phyloP scores from a whole-genome alignment of 176 grass and related monocot genomes.

The Aegilops speltoides region DNA sequence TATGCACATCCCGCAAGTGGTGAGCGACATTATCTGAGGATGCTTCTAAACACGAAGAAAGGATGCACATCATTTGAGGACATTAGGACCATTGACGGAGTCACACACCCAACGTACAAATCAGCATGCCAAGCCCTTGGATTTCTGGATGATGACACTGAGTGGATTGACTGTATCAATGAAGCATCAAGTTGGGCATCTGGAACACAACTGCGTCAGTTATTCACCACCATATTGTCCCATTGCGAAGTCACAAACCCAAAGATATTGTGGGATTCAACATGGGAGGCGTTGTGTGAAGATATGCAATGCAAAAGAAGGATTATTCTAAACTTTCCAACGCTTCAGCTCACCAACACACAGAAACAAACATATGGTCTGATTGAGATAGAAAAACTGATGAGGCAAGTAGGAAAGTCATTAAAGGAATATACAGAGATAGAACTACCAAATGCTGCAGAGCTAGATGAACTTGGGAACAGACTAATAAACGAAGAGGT shows the following conservation, averaged over 20 bases:
- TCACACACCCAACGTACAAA: too few species aligned
- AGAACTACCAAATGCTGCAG: not conserved
- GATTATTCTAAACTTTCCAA: too few species aligned
- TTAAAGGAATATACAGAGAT: slow-evolving; percentile 3
- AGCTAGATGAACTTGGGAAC: not conserved
- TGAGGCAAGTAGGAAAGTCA: too few species aligned
- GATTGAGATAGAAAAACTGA: too few species aligned
- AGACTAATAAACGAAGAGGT: not conserved
- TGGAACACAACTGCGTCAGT: not conserved
- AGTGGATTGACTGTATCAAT: not conserved
- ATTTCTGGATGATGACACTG: not conserved
- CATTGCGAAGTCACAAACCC: not conserved
- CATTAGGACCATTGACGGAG: too few species aligned
- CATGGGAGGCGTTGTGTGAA: not conserved
- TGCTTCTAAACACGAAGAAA: not conserved
- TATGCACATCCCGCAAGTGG: not conserved
- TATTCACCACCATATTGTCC: not conserved
- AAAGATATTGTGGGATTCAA: not conserved
- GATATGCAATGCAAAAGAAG: not conserved
- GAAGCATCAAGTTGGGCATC: not conserved
- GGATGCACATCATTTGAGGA: too few species aligned
- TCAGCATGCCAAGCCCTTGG: not conserved
- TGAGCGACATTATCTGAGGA: not conserved
- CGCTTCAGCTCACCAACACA: too few species aligned
- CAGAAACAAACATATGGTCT: too few species aligned